phyloP scores from a whole-genome alignment of 768 basidiomycete species.

The Psilocybe cyanescens region DNA sequence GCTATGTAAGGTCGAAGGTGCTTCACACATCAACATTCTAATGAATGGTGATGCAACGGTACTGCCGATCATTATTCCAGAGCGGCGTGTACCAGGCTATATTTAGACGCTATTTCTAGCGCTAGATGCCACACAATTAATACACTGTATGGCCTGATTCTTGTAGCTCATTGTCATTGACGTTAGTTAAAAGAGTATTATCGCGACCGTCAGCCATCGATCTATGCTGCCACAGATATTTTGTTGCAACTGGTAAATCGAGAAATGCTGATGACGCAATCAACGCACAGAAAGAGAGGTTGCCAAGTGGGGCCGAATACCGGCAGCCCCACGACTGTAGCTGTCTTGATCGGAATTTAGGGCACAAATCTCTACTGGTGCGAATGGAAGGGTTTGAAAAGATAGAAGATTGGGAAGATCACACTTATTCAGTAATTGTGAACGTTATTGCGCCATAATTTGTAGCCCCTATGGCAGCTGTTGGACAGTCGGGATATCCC shows the following conservation, averaged over 20 bases:
- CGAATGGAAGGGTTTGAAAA: not conserved
- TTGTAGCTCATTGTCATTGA: too few species aligned
- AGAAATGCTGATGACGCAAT: not conserved
- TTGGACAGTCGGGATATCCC: too few species aligned
- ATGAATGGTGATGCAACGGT: not conserved
- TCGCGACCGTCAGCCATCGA: too few species aligned
- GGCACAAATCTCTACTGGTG: conserved; percentile 3
- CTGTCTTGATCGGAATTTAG: not conserved
- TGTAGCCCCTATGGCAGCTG: too few species aligned
- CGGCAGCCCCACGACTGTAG: not conserved
- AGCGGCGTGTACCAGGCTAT: not conserved
- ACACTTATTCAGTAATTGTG: not conserved
- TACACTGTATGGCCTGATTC: too few species aligned
- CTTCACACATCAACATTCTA: not conserved
- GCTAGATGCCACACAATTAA: too few species aligned
- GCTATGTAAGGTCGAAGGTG: not conserved
- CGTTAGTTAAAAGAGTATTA: too few species aligned
- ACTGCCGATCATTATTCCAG: not conserved
- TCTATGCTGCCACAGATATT: too few species aligned
- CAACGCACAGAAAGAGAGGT: not conserved
- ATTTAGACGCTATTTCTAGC: not conserved
- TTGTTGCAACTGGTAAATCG: too few species aligned
- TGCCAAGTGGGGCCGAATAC: not conserved
- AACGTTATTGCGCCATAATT: not conserved
- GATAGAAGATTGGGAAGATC: not conserved